Conservation (phyloP, 1,284 basidiomycete genomes). For the Abortiporus biennis region DNA sequence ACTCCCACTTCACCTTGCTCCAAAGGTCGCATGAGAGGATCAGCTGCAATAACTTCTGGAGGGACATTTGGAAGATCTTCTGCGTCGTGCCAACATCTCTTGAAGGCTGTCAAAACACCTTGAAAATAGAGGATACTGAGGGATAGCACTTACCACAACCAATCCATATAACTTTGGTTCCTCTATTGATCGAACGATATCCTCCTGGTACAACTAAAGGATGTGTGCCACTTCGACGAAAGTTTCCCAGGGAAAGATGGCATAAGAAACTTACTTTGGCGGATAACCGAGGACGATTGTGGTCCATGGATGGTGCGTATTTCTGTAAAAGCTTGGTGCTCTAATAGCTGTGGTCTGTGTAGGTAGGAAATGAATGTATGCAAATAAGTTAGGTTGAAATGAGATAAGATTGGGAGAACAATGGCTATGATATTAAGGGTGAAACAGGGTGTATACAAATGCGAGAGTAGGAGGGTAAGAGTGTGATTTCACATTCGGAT, state of each 20-base stretch:
- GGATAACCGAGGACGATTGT: too few relatives aligned
- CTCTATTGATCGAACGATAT: slow-evolving; percentile 54
- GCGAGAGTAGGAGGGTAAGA: too few relatives aligned
- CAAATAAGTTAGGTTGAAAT: too few relatives aligned
- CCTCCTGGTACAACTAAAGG: slow-evolving; percentile 68
- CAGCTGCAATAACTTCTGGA: slow-evolving; percentile 31
- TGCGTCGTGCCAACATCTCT: slow-evolving; percentile 81
- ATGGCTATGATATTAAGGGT: too few relatives aligned
- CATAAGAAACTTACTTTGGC: slow-evolving; percentile 3
- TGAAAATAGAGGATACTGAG: slow-evolving; percentile 2
- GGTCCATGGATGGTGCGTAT: too few relatives aligned
- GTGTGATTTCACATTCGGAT: too few relatives aligned
- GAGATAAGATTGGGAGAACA: too few relatives aligned
- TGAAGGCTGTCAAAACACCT: slow-evolving; percentile 1
- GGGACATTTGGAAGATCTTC: slow-evolving; percentile 56
- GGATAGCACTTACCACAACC: slow-evolving; percentile 39
- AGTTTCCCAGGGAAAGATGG: background rate
- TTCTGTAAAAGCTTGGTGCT: too few relatives aligned
- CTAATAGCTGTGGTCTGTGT: too few relatives aligned
- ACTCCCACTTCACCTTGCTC: slow-evolving; percentile 79
- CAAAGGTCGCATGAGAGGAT: slow-evolving; percentile 75
- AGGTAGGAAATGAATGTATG: too few relatives aligned
- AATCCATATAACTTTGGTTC: slow-evolving; percentile 40
- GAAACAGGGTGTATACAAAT: too few relatives aligned
- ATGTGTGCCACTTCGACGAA: background rate